Percentiles rank a stretch among this genome's conserved stretches.
Evolutionary conservation across 2,329 filamentous ascomycete genomes (phyloP).

Genomic region (Talaromyces sp.): DNA sequence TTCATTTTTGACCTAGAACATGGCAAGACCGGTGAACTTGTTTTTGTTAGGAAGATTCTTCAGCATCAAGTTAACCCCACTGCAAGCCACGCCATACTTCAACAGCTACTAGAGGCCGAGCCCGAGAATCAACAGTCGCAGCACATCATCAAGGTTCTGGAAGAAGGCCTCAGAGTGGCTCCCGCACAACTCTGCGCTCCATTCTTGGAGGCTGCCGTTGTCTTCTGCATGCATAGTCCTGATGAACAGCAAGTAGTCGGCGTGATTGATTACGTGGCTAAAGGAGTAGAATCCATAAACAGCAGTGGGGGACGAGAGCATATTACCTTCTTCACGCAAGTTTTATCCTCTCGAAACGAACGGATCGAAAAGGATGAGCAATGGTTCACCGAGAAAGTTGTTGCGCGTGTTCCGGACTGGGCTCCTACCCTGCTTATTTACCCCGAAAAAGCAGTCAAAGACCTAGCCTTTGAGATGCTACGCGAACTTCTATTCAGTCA

Average conservation of each 20-base stretch:
- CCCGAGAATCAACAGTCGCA: slow-evolving; percentile 43
- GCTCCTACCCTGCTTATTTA: slow-evolving; percentile 50
- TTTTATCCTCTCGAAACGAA: slow-evolving; percentile 44
- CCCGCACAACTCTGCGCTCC: slow-evolving; percentile 46
- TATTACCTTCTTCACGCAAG: slow-evolving; percentile 47
- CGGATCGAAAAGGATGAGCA: slow-evolving; percentile 26
- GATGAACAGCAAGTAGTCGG: slow-evolving; percentile 31
- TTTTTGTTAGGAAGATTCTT: slow-evolving; percentile 58
- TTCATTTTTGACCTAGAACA: slow-evolving; percentile 30
- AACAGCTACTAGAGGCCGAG: slow-evolving; percentile 51
- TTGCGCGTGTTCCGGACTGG: slow-evolving; percentile 45
- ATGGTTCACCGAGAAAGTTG: slow-evolving; percentile 30
- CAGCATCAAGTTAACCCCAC: slow-evolving; percentile 53
- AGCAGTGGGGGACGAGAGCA: slow-evolving; percentile 45
- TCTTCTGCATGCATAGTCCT: slow-evolving; percentile 46
- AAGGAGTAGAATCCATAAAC: slow-evolving; percentile 45
- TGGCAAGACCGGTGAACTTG: slow-evolving; percentile 27
- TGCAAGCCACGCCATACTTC: slow-evolving; percentile 54
- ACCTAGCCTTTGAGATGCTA: slow-evolving; percentile 40
- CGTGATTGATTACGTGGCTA: slow-evolving; percentile 38
- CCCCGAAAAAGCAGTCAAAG: slow-evolving; percentile 42
- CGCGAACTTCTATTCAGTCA: slow-evolving; percentile 38
- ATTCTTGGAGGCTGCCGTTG: slow-evolving; percentile 53
- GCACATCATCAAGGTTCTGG: slow-evolving; percentile 51
- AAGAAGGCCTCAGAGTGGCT: slow-evolving; percentile 50